These are phyloP conservation scores for Aspergillus pseudoviridinutans DNA, from an alignment of 2,329 filamentous ascomycete species.

Conservation along the genomic window DNA sequence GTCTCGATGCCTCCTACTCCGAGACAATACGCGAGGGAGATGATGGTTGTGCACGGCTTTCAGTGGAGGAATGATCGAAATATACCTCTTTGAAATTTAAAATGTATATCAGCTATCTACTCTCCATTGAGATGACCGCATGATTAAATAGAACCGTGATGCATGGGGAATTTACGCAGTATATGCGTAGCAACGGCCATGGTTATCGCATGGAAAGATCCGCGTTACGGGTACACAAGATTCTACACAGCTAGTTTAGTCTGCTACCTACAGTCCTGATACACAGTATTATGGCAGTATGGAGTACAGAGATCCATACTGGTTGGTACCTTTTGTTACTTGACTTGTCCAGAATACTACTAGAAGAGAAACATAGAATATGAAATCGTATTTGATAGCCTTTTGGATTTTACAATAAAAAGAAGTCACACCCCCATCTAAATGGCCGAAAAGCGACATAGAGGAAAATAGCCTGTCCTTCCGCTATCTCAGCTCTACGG, in stretches of 20 bases:
- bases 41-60: neutral
- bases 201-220: neutral
- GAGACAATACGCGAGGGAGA: neutral
- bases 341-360: neutral
- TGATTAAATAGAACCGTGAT: neutral
- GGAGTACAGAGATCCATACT: neutral
- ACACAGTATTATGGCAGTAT: neutral
- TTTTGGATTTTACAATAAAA: neutral
- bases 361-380: neutral
- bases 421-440: neutral
- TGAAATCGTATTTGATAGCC: neutral
- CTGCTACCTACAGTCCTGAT: neutral
- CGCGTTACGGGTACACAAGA: neutral
- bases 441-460: neutral
- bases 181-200: neutral
- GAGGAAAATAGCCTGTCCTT: neutral
- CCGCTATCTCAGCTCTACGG: constrained; percentile 2
- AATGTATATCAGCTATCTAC: neutral
- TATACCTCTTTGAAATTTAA: too few species aligned
- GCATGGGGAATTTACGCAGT: neutral
- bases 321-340: neutral
- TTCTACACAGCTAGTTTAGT: too few species aligned
- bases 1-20: neutral
- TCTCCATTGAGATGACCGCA: neutral
- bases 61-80: neutral